Evolutionary conservation across 805 yeast species (phyloP).

Genomic region (Cyberlindnera veronae): DNA sequence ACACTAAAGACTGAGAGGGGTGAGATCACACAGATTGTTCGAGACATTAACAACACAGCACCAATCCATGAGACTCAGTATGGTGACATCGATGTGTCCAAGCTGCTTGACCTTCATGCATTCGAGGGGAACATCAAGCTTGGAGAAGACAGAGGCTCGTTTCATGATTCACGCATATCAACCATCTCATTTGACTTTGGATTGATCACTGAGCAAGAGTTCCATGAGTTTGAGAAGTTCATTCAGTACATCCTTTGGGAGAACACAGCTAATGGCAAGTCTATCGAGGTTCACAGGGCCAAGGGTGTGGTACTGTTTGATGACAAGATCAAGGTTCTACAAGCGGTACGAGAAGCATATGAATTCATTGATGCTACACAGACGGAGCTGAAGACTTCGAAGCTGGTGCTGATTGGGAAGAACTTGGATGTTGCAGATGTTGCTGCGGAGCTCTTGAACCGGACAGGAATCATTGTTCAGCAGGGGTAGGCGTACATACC

Average conservation of each 20-base stretch:
- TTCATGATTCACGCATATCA: slow-evolving; percentile 51
- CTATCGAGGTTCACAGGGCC: slow-evolving; percentile 71
- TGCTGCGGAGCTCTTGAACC: slow-evolving; percentile 29
- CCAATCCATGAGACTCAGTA: slow-evolving; percentile 63
- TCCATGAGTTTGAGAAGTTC: slow-evolving; percentile 51
- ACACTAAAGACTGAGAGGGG: slow-evolving; percentile 33
- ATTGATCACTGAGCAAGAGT: slow-evolving; percentile 32
- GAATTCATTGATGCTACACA: slow-evolving; percentile 56
- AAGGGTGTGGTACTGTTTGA: slow-evolving; percentile 67
- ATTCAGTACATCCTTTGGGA: slow-evolving; percentile 81
- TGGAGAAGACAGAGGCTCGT: slow-evolving; percentile 27
- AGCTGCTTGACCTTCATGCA: slow-evolving; percentile 75
- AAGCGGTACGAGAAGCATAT: slow-evolving; percentile 91
- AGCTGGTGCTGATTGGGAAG: slow-evolving; percentile 76
- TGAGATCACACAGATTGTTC: slow-evolving; percentile 38
- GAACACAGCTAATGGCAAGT: slow-evolving; percentile 37
- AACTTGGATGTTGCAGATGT: slow-evolving; percentile 41
- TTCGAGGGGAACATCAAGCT: slow-evolving; percentile 47
- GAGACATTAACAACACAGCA: slow-evolving; percentile 61
- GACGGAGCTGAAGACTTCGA: slow-evolving; percentile 42
- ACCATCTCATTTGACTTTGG: slow-evolving; percentile 50
- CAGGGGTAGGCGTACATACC: no score
- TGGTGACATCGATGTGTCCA: slow-evolving; percentile 68
- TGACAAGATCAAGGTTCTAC: slow-evolving; percentile 41
- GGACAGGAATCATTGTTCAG: slow-evolving; percentile 5